Evolutionary conservation across 2,329 filamentous ascomycete genomes (phyloP).

Genomic region (Exophiala spinifera): DNA sequence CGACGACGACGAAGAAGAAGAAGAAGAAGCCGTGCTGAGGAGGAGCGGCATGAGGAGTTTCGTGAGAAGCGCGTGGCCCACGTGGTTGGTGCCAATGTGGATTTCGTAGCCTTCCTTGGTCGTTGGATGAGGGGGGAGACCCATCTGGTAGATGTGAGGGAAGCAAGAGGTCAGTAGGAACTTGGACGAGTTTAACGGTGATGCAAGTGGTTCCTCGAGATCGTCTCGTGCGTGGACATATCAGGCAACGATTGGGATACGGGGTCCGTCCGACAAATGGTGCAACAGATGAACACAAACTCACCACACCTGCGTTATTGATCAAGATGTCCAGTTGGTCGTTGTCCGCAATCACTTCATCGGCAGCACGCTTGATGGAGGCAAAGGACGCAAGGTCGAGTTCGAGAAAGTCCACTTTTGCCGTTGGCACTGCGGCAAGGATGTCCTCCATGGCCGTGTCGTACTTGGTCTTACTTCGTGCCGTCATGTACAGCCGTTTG

Average conservation of each 20-base stretch:
- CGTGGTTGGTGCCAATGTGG: conserved; percentile 51
- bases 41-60: conserved; percentile 38
- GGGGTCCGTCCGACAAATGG: no score
- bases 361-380: conserved; percentile 37
- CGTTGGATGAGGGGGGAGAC: conserved; percentile 37
- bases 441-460: conserved; percentile 38
- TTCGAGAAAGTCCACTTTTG: conserved; percentile 37
- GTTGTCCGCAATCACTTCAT: conserved; percentile 34
- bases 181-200: no score
- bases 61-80: conserved; percentile 49
- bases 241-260: no score
- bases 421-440: conserved; percentile 27
- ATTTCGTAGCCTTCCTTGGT: conserved; percentile 49
- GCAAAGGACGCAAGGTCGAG: conserved; percentile 32
- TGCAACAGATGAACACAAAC: no score
- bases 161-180: no score
- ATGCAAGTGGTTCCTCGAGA: no score
- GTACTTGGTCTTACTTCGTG: conserved; percentile 36
- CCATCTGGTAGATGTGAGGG: conserved; percentile 34
- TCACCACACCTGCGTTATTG: conserved; percentile 44
- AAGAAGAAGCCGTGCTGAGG: conserved; percentile 28
- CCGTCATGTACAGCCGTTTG: conserved; percentile 38
- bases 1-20: no score
- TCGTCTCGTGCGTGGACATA: no score
- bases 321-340: conserved; percentile 46